These are phyloP conservation scores for Lecanoromycetidae sp. DNA, from an alignment of 2,329 filamentous ascomycete genomes.

Conservation along the genomic window DNA sequence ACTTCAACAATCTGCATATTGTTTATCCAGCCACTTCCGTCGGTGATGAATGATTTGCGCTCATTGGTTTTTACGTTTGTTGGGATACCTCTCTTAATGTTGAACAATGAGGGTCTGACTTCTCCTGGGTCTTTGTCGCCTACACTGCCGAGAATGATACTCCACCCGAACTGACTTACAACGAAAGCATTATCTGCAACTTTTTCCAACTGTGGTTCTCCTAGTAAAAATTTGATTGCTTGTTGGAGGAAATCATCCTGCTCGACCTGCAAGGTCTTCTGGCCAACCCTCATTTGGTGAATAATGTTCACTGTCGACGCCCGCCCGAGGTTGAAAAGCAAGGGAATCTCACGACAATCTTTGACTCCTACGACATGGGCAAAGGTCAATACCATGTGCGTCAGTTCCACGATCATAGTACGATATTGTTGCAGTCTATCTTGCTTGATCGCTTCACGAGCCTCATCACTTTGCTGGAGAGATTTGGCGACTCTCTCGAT, in stretches of 20 bases:
- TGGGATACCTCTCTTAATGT: constrained; percentile 8
- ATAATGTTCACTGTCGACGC: neutral
- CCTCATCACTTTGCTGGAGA: neutral
- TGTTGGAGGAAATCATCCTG: neutral
- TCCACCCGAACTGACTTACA: constrained; percentile 9
- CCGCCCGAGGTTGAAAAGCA: neutral
- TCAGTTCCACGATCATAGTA: too few relatives aligned
- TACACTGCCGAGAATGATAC: constrained; percentile 4
- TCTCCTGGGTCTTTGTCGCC: constrained; percentile 8
- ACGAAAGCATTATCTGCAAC: constrained; percentile 1
- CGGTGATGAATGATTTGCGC: constrained; percentile 6
- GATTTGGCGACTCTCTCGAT: neutral
- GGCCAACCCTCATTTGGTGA: neutral
- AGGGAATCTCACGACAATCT: constrained; percentile 3
- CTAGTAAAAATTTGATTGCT: neutral
- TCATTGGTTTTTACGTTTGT: constrained; percentile 7
- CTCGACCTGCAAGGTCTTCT: neutral
- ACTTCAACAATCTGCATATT: neutral
- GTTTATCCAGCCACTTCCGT: neutral
- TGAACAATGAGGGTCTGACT: constrained; percentile 1
- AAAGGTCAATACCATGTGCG: constrained; percentile 6
- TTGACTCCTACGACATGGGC: constrained; percentile 7
- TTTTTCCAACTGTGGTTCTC: too few relatives aligned
- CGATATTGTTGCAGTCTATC: neutral
- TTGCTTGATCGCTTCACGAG: neutral